Evolutionary conservation across 495 filamentous ascomycete species (phyloP), one percentile per base, ranked within the genome.

Genomic region (Daldinia bambusicola): DNA sequence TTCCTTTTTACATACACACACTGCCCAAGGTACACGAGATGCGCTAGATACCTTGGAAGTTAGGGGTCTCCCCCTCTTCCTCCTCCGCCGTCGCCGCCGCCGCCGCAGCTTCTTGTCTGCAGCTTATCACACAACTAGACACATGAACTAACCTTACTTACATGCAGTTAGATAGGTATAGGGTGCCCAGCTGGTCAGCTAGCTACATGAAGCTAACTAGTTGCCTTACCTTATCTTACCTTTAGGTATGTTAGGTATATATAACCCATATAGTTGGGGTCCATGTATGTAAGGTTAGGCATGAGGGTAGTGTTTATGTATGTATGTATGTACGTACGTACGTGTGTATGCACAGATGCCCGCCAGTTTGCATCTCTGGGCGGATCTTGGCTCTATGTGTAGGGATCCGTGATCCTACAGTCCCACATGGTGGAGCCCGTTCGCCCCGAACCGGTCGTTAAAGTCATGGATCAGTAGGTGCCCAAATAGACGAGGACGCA

Each of bases 371-470:
- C 50, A 53, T 53, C 50, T 48, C 43, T 48, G 30, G 30, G 50
- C 50, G 26, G 50, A 53, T 53, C 50, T 53, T 53, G 50, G 50
- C 50, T 16, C 4, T 32, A 3, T n/a, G 12, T 53, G 50, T 53
- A 52, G 12, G 50, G 50, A 53, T 48, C 43, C 43, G 14, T 53
- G 50, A 53, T 53, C 50, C 50, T 53, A 53, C 50, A 6, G 50
- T 32, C 22, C 14, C 26, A 30, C 26, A 3, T 13, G 8, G 50
- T 53, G 50, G 50, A 53, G 31, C 50, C 43, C 20, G 43, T 10
- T 48, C 43, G 22, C 48, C 43, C 48, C 48, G 48, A 52, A 52
- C 48, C 20, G 43, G 48, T 52, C 6, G 14, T 31, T 52, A 31
- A 31, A 26, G 12, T 52, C 48, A 31, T 31, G 48, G 41, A 7